Conservation (phyloP, 176 grass and related monocot species). For the Oryza glaberrima region DNA sequence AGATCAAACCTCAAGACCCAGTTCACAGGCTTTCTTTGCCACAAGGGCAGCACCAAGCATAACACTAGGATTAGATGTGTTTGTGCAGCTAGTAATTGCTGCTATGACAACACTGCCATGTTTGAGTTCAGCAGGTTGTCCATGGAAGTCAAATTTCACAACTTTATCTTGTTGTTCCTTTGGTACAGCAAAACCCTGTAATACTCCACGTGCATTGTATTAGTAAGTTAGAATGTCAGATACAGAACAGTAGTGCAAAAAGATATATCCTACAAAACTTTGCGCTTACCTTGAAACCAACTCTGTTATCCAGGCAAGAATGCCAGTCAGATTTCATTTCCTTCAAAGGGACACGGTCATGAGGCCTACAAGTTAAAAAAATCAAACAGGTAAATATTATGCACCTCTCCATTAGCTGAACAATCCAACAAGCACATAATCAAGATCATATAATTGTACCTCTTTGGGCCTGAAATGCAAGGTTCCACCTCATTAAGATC, state of each 20-base stretch:
- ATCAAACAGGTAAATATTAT: slow-evolving; percentile 14
- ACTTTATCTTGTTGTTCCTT: slow-evolving; percentile 80
- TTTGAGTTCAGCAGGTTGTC: slow-evolving; percentile 76
- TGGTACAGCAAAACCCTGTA: slow-evolving; percentile 78
- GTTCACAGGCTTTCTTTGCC: slow-evolving; percentile 84
- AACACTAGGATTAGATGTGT: slow-evolving; percentile 93
- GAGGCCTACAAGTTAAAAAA: slow-evolving; percentile 63
- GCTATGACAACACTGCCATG: slow-evolving; percentile 94
- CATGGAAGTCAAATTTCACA: slow-evolving; percentile 84
- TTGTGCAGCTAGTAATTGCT: slow-evolving; percentile 96
- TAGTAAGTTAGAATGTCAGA: neutral
- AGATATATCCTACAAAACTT: neutral
- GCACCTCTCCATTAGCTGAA: neutral
- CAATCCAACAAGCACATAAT: neutral
- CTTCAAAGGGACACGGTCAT: slow-evolving; percentile 87
- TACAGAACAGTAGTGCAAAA: slow-evolving; percentile 9
- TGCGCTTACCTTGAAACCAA: slow-evolving; percentile 77
- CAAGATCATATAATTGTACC: slow-evolving; percentile 53
- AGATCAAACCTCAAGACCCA: slow-evolving; percentile 74
- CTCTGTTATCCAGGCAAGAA: slow-evolving; percentile 73
- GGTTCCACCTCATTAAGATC: slow-evolving; percentile 79
- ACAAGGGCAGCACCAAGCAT: slow-evolving; percentile 97
- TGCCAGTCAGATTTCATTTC: slow-evolving; percentile 97
- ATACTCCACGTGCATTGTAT: neutral
- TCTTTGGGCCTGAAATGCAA: slow-evolving; percentile 86